Base-by-base conservation (phyloP, 495 filamentous ascomycete genomes). In the Hamigera avellanea region DNA sequence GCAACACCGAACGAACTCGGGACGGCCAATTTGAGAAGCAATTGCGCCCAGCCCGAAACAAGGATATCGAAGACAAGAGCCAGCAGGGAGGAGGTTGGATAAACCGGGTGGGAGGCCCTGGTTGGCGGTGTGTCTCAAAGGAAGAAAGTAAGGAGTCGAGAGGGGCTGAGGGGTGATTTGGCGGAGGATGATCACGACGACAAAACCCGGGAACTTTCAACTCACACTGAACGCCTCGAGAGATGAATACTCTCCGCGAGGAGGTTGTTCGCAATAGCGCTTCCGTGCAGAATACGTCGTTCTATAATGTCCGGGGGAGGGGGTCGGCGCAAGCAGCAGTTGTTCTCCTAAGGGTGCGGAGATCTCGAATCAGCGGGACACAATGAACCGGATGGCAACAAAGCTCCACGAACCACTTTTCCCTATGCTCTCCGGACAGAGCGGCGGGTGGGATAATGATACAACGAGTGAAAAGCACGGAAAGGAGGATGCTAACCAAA, bases 161-260 rank as follows among this genome's bases (percentile, higher is more conserved):
- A 61, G 59, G 57, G 59, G 61, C 49, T 56, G 55, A 61, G 59
- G 61, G 54, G 59, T 54, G 53, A 46, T 50, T 44, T 48, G 55
- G 52, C 47, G 53, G 50, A 43, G 14, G 50, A 45, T 38, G 54
- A 57, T 52, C 53, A 49, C 21, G 41, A 49, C 42, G 47, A 53
- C 26, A 43, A 44, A 42, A 46, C 52, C 43, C 30, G 41, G 46
- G 45, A 37, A 49, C 42, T 49, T 36, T n/a, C n/a, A n/a, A n/a
- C n/a, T n/a, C n/a, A 48, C 57, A 61, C 59, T 57, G 59, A 65
- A 63, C 59, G 61, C 59, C 59, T 60, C 57, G 54, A 52, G 52
- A 50, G 48, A 41, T 43, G 42, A 41, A 42, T 27, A 37, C 43
- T 42, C 45, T 4, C 5, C 21, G 21, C 21, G 9, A 23, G 34